These are phyloP conservation scores for Globisporangium cylindrosporum DNA, from an alignment of 352 stramenopile genomes.

Conservation along the genomic window DNA sequence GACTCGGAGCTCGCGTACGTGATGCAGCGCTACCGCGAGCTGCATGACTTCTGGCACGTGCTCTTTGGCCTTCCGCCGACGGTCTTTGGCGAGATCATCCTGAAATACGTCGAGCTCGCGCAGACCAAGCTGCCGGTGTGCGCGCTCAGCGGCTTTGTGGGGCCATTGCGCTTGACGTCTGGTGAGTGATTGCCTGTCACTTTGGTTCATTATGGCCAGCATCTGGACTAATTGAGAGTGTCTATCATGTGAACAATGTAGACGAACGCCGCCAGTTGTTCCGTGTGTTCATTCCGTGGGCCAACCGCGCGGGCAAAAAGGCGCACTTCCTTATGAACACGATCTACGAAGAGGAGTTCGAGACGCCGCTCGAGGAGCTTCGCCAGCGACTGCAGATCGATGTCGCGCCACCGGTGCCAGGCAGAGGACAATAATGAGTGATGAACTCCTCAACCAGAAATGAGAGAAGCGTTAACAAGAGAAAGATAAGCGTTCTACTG, in stretches of 20 bases:
- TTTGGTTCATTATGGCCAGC: background rate
- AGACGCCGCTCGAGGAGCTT: slow-evolving; percentile 88
- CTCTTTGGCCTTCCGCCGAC: slow-evolving; percentile 93
- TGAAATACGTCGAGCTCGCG: slow-evolving; percentile 98
- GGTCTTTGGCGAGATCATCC: slow-evolving; percentile 93
- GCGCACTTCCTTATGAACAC: slow-evolving; percentile 89
- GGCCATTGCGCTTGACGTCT: slow-evolving; percentile 73
- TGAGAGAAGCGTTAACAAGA: too few species aligned
- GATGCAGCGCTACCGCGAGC: slow-evolving; percentile 92
- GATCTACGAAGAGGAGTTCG: slow-evolving; percentile 96
- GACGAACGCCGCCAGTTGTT: slow-evolving; percentile 78
- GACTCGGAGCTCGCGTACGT: slow-evolving; percentile 96
- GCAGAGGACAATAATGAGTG: slow-evolving; percentile 10
- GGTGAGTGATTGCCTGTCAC: slow-evolving; percentile 19
- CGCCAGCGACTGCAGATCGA: slow-evolving; percentile 58
- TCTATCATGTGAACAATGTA: background rate
- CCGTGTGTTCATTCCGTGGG: slow-evolving; percentile 94
- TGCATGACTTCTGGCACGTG: slow-evolving; percentile 97
- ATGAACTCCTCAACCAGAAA: slow-evolving; percentile 22
- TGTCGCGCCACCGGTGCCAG: slow-evolving; percentile 33
- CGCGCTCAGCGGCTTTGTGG: slow-evolving; percentile 91
- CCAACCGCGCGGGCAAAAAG: slow-evolving; percentile 66
- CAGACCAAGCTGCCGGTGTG: slow-evolving; percentile 95
- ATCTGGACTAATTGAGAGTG: background rate
- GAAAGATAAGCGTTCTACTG: background rate